A percentile compares a stretch with the other conserved stretches of the same genome.
Evolutionary conservation across 768 basidiomycete genomes (phyloP).

Genomic region (Russula ochroleuca): DNA sequence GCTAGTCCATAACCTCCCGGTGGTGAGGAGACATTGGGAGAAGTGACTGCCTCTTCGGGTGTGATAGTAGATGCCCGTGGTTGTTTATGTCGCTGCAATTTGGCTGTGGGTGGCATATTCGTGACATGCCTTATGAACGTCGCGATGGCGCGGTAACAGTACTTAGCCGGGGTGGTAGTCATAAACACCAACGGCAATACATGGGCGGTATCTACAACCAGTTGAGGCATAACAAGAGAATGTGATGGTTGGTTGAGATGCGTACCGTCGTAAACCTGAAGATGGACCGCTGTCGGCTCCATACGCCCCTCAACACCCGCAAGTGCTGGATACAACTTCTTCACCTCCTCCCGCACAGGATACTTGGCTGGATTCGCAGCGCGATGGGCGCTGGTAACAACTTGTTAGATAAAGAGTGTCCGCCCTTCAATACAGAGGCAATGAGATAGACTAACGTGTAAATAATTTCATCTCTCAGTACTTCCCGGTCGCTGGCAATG

Average conservation of each 20-base stretch:
- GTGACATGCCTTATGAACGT: conserved; percentile 66
- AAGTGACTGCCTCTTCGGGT: background rate
- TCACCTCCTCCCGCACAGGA: conserved; percentile 43
- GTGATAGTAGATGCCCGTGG: background rate
- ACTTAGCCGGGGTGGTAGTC: conserved; percentile 74
- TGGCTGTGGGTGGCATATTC: conserved; percentile 37
- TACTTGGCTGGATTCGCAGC: conserved; percentile 79
- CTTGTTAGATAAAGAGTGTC: background rate
- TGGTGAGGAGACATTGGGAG: background rate
- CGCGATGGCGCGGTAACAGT: conserved; percentile 76
- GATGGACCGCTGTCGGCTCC: conserved; percentile 73
- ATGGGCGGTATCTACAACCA: conserved; percentile 57
- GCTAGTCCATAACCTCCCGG: background rate
- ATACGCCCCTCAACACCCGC: conserved; percentile 50
- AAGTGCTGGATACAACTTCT: conserved; percentile 54
- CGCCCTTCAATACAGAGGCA: background rate
- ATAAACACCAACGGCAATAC: conserved; percentile 67
- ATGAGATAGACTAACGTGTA: conserved; percentile 49
- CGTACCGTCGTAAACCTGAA: conserved; percentile 87
- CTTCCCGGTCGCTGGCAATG: conserved; percentile 85
- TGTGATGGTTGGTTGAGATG: conserved; percentile 14
- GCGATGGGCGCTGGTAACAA: conserved; percentile 74
- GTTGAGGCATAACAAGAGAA: background rate
- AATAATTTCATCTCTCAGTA: conserved; percentile 86
- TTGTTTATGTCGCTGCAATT: background rate